Evolutionary conservation across 2,329 filamentous ascomycete species (phyloP).

Genomic region (Arthrobotrys musiformis): DNA sequence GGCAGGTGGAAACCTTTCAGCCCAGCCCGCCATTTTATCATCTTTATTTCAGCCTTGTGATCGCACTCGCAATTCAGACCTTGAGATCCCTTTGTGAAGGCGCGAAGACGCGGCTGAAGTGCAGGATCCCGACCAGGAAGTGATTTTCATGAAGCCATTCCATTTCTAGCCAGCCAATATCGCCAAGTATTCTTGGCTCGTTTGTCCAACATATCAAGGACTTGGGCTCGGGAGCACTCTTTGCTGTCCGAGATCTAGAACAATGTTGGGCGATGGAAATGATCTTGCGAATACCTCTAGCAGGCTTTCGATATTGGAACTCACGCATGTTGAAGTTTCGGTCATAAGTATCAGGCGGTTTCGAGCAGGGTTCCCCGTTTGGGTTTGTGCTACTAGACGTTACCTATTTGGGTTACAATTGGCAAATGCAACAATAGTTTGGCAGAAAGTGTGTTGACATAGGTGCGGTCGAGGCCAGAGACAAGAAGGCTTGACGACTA

Average conservation of each 20-base stretch:
- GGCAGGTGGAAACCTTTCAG: no score
- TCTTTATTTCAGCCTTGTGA: neutral
- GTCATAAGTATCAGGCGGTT: neutral
- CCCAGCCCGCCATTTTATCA: neutral
- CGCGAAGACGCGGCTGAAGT: slow-evolving; percentile 1
- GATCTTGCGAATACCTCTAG: no score
- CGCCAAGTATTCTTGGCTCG: neutral
- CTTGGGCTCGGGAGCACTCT: neutral
- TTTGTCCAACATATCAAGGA: neutral
- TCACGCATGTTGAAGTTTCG: no score
- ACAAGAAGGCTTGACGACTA: no score
- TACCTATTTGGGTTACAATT: neutral
- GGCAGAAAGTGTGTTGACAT: neutral
- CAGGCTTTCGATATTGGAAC: neutral
- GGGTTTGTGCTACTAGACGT: neutral
- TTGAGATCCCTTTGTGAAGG: no score
- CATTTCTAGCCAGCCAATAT: neutral
- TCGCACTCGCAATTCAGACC: neutral
- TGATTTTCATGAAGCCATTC: neutral
- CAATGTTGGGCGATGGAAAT: neutral
- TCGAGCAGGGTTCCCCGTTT: neutral
- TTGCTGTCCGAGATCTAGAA: neutral
- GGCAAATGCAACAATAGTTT: neutral
- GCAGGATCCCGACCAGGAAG: neutral
- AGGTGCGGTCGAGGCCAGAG: no score